Conservation (phyloP, 306 rosid species). For the Carpinus fangiana region DNA sequence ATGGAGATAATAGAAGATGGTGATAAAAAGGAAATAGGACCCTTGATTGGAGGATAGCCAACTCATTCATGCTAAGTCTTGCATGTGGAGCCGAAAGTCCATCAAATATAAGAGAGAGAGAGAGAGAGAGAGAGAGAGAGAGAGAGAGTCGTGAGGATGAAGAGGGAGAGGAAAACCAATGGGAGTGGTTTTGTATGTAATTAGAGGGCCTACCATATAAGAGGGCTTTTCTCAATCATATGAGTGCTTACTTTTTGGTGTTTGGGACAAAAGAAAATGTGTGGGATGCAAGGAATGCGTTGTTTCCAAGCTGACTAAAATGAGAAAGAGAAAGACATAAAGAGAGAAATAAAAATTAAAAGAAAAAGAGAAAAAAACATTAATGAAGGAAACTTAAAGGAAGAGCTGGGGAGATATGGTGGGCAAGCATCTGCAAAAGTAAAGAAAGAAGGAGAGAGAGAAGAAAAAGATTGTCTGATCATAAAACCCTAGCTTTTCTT, state of each 20-base stretch:
- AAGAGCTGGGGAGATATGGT: slow-evolving; percentile 53
- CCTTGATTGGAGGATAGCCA: slow-evolving; percentile 39
- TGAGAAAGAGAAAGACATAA: not conserved
- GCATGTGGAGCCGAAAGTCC: slow-evolving; percentile 51
- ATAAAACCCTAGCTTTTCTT: slow-evolving; percentile 45
- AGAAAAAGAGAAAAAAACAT: slow-evolving; percentile 13
- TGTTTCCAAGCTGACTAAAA: slow-evolving; percentile 76
- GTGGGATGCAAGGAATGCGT: slow-evolving; percentile 68
- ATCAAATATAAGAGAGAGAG: slow-evolving; percentile 19
- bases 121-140: slow-evolving; percentile 28
- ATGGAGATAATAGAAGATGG: slow-evolving; percentile 16
- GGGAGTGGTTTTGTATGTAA: slow-evolving; percentile 35
- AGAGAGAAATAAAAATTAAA: slow-evolving; percentile 1
- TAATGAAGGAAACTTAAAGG: slow-evolving; percentile 28
- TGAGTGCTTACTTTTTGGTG: slow-evolving; percentile 61
- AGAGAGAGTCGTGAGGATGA: slow-evolving; percentile 35
- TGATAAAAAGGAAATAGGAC: slow-evolving; percentile 34
- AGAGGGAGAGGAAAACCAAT: slow-evolving; percentile 24
- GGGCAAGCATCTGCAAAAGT: slow-evolving; percentile 65
- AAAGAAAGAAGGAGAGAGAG: slow-evolving; percentile 24
- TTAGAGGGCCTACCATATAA: slow-evolving; percentile 51
- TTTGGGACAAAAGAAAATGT: slow-evolving; percentile 43
- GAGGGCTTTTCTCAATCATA: slow-evolving; percentile 56
- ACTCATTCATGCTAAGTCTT: slow-evolving; percentile 42
- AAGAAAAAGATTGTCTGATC: slow-evolving; percentile 48